Evolutionary conservation across 768 basidiomycete genomes (phyloP).

Genomic region (Pleurotus platypus): DNA sequence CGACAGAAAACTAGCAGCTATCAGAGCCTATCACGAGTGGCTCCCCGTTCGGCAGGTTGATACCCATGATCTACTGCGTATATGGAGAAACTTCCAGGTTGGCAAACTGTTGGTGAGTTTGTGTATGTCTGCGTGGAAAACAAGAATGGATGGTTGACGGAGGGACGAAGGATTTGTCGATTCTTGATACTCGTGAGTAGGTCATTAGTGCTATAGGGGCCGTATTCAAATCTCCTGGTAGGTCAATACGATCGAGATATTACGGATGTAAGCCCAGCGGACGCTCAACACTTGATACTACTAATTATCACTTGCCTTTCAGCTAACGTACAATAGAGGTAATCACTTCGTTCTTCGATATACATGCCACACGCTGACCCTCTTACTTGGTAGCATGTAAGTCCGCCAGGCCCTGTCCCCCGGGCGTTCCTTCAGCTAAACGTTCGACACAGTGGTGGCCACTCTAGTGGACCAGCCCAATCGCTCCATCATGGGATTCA

Average conservation of each 20-base stretch:
- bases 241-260: constrained; percentile 53
- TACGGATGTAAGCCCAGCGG: constrained; percentile 39
- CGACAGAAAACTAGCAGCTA: constrained; percentile 54
- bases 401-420: no score
- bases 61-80: constrained; percentile 49
- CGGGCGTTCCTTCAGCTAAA: constrained; percentile 3
- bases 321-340: no score
- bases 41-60: constrained; percentile 59
- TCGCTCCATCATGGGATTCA: constrained; percentile 51
- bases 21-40: constrained; percentile 61
- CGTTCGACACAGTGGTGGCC: constrained; percentile 21
- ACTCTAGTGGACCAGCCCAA: constrained; percentile 33
- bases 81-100: constrained; percentile 63
- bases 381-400: neutral
- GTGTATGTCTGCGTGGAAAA: no score
- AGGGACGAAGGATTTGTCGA: constrained; percentile 39
- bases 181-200: constrained; percentile 47
- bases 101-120: constrained; percentile 41
- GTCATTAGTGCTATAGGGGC: neutral
- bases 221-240: neutral
- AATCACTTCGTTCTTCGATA: no score
- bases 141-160: no score
- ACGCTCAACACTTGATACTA: no score
- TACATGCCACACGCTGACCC: neutral
- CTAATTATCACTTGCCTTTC: no score